phyloP scores from a whole-genome alignment of 441 rosid species.

The Raphanus hybrid region DNA sequence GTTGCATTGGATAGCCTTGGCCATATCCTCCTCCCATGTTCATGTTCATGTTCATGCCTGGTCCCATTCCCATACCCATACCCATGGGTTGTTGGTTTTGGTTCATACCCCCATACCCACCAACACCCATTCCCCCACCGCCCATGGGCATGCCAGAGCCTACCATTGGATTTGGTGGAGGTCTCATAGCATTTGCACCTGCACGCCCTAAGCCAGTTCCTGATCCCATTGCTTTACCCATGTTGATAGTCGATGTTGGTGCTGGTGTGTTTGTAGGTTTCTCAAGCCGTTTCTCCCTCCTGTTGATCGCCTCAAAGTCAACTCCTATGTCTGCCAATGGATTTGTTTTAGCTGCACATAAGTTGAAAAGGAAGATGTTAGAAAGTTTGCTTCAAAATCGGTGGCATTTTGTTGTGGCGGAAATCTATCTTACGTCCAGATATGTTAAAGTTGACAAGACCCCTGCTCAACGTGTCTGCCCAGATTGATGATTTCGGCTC shows the following conservation, averaged over 20 bases:
- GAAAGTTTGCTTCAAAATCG: constrained; percentile 5
- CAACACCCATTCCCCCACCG: constrained; percentile 26
- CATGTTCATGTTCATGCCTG: constrained; percentile 46
- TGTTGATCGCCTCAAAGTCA: constrained; percentile 91
- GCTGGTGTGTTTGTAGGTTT: constrained; percentile 62
- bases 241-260: constrained; percentile 70
- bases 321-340: constrained; percentile 94
- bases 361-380: constrained; percentile 24
- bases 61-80: constrained; percentile 52
- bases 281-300: constrained; percentile 94
- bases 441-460: constrained; percentile 93
- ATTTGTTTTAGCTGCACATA: constrained; percentile 84
- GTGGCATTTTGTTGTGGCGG: not conserved
- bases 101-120: constrained; percentile 48
- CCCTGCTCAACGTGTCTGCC: constrained; percentile 97
- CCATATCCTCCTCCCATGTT: constrained; percentile 54
- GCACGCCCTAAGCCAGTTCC: constrained; percentile 95
- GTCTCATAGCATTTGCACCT: constrained; percentile 60
- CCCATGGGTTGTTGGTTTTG: constrained; percentile 47
- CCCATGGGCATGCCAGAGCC: constrained; percentile 56
- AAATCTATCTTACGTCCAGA: constrained; percentile 81
- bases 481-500: constrained; percentile 98
- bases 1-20: constrained; percentile 70
- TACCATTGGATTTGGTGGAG: constrained; percentile 59
- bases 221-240: constrained; percentile 99